phyloP scores from a whole-genome alignment of 345 rosid species.

The Excoecaria agallocha region DNA sequence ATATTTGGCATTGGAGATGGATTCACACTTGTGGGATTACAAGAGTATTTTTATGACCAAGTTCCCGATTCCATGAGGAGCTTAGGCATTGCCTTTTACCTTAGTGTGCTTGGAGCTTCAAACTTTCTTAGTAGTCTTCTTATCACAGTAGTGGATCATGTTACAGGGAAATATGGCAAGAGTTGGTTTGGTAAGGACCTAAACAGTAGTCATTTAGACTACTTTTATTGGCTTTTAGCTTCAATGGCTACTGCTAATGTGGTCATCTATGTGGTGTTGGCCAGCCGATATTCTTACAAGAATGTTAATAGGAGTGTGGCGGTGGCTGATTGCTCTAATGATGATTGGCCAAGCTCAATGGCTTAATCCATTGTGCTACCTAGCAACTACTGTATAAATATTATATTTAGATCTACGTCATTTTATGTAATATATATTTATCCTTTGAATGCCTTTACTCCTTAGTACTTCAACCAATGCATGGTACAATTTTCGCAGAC shows the following conservation, averaged over 20 bases:
- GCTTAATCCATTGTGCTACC: slow-evolving; percentile 10
- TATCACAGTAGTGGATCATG: slow-evolving; percentile 41
- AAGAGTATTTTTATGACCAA: slow-evolving; percentile 92
- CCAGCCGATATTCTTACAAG: slow-evolving; percentile 68
- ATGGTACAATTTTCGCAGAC: too few species aligned
- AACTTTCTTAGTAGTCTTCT: slow-evolving; percentile 71
- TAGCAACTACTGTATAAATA: too few species aligned
- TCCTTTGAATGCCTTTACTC: too few species aligned
- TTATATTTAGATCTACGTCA: too few species aligned
- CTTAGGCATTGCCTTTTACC: slow-evolving; percentile 84
- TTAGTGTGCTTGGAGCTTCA: slow-evolving; percentile 75
- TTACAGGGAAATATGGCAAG: slow-evolving; percentile 22
- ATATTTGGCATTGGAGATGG: slow-evolving; percentile 73
- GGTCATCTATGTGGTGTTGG: slow-evolving; percentile 50
- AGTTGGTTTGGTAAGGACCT: slow-evolving; percentile 70
- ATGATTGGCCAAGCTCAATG: slow-evolving; percentile 28
- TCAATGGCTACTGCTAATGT: slow-evolving; percentile 45
- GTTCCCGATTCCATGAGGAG: slow-evolving; percentile 96
- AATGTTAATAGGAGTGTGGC: slow-evolving; percentile 60
- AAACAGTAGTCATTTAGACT: slow-evolving; percentile 70
- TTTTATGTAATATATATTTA: too few species aligned
- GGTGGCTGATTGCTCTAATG: slow-evolving; percentile 56
- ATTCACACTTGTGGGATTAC: slow-evolving; percentile 78
- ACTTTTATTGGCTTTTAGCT: slow-evolving; percentile 74
- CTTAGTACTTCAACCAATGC: too few species aligned